These are phyloP conservation scores for Clitopilus hobsonii DNA, from an alignment of 768 basidiomycete genomes.

Conservation along the genomic window DNA sequence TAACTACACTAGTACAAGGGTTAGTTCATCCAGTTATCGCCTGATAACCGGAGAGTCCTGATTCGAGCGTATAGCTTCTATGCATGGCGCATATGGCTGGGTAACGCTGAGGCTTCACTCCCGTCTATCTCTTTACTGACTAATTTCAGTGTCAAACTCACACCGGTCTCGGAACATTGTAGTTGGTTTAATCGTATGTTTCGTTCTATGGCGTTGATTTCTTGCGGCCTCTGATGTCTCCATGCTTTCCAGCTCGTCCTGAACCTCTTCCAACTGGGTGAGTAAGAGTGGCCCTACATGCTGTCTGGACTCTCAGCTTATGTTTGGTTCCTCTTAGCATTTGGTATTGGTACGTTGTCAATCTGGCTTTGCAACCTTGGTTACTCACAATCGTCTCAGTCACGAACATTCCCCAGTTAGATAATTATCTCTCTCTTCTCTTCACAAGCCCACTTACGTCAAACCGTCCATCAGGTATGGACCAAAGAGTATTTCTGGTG, in stretches of 20 bases:
- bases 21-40: background rate
- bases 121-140: background rate
- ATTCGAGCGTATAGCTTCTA: background rate
- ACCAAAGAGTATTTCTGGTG: background rate
- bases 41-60: background rate
- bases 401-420: background rate
- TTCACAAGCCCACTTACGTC: background rate
- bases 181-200: background rate
- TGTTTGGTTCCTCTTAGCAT: background rate
- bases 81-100: background rate
- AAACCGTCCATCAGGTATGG: background rate
- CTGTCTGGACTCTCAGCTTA: background rate
- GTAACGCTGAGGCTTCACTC: background rate
- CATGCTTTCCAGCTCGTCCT: background rate
- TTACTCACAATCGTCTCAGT: background rate
- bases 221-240: background rate
- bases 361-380: background rate
- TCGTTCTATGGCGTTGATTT: too few species aligned
- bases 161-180: background rate
- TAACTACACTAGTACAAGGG: background rate
- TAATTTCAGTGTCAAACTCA: background rate
- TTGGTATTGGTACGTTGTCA: background rate
- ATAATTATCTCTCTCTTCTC: background rate
- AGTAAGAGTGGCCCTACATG: background rate
- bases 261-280: background rate